Evolutionary conservation across 345 rosid genomes (phyloP).

Genomic region (Brassica incana): DNA sequence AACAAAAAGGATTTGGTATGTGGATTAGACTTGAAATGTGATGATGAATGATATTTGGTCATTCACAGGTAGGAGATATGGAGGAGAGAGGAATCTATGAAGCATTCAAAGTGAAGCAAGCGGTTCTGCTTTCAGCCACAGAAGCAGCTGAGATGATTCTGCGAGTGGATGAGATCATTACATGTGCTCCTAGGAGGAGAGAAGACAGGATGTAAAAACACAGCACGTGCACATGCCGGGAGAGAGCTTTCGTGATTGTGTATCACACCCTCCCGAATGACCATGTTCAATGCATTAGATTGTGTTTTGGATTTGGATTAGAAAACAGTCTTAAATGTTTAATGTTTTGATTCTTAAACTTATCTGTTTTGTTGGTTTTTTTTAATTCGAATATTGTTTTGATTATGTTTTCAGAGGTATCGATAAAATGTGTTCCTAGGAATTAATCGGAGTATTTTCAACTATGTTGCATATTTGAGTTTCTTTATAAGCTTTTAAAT

Average conservation of each 20-base stretch:
- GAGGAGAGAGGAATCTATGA: constrained; percentile 82
- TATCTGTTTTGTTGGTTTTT: neutral
- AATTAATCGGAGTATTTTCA: neutral
- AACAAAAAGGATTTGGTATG: neutral
- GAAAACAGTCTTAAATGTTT: neutral
- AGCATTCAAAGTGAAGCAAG: constrained; percentile 96
- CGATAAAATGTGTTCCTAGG: neutral
- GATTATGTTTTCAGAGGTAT: constrained; percentile 16
- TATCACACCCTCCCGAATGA: neutral
- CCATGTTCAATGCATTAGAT: neutral
- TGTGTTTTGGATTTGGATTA: constrained; percentile 10
- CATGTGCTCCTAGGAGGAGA: constrained; percentile 78
- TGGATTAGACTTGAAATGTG: constrained; percentile 10
- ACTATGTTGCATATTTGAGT: neutral
- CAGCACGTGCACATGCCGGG: constrained; percentile 17
- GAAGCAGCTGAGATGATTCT: constrained; percentile 95
- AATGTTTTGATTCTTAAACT: constrained; percentile 2
- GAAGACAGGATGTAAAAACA: constrained; percentile 69
- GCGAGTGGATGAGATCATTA: constrained; percentile 78
- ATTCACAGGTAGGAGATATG: constrained; percentile 81
- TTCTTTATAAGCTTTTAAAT: neutral
- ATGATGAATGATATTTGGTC: neutral
- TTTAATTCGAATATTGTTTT: neutral
- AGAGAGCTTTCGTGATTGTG: neutral
- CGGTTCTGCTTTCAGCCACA: constrained; percentile 87